Evolutionary conservation across 768 basidiomycete genomes (phyloP).

Genomic region (Mycena metata): DNA sequence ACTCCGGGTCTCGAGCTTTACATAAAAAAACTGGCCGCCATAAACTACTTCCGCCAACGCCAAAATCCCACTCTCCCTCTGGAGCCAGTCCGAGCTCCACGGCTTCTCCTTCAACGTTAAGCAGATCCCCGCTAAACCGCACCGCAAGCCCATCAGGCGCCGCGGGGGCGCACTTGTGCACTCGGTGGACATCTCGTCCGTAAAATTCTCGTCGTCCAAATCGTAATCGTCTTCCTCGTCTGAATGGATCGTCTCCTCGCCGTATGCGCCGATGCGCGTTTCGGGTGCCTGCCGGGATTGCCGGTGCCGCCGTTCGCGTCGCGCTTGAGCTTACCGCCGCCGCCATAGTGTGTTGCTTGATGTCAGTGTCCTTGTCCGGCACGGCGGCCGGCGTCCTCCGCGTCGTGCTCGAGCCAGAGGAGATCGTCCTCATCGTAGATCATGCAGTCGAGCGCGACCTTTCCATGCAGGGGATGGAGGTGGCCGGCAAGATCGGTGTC

Average conservation of each 20-base stretch:
- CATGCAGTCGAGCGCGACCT: constrained; percentile 97
- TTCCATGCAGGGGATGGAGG: constrained; percentile 88
- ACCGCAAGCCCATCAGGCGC: constrained; percentile 97
- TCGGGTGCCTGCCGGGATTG: constrained; percentile 53
- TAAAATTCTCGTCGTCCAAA: constrained; percentile 96
- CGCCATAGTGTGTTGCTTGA: constrained; percentile 93
- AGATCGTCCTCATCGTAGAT: constrained; percentile 96
- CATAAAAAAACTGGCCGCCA: too few relatives aligned
- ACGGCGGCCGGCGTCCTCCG: constrained; percentile 90
- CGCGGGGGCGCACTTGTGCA: constrained; percentile 97
- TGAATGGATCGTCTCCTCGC: constrained; percentile 84
- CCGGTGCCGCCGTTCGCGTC: constrained; percentile 64
- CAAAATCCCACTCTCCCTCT: constrained; percentile 96
- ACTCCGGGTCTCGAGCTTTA: too few relatives aligned
- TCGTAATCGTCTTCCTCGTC: constrained; percentile 95
- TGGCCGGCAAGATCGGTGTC: constrained; percentile 89
- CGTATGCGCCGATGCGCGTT: constrained; percentile 74
- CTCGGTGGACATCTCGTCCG: constrained; percentile 96
- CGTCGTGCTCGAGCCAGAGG: constrained; percentile 91
- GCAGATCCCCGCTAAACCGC: constrained; percentile 87
- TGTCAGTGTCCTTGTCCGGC: constrained; percentile 94
- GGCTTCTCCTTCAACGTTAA: constrained; percentile 95
- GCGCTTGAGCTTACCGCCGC: constrained; percentile 84
- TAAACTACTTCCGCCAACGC: constrained; percentile 97
- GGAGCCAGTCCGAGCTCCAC: constrained; percentile 93